Evolutionary conservation across 768 basidiomycete species (phyloP), one percentile per base, ranked within the genome.

Genomic region (Amanita rimosa): DNA sequence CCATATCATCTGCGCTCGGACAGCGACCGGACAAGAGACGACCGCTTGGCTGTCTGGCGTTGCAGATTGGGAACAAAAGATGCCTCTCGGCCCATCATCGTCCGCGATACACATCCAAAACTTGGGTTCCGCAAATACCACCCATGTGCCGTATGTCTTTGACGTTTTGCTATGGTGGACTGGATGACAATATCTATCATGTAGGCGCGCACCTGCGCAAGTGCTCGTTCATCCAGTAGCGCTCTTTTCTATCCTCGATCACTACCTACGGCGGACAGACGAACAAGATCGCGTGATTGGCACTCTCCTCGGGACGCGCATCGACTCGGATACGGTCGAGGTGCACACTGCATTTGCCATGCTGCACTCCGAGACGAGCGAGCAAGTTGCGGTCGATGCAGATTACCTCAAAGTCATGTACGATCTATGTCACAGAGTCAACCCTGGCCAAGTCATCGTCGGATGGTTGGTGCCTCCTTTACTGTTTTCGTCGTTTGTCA

Each of bases 331-430:
- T 50, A 49, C 48, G 14, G 69, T 98, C 53, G 84, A 89, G 56
- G 81, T 96, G 53, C 76, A 81, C 49, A 84, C 81, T 44, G 79
- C 88, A 11, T 98, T 96, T 61, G 92, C 91, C 16, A 91, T 97
- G 26, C 75, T 94, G 38, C 93, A 98, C 64, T 85, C 81, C 60
- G 90, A 95, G 69, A 89, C 85, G 24, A 81, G 80, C 60, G 89
- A 95, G 60, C 90, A 92, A 66, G 89, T 95, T 37, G 91, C 90
- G 3, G 87, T 98, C 52, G 94, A 98, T 62, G 91, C 92, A 82
- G 92, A 95, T 44, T 96, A 97, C 66, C 92, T 94, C 62, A 81
- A 83, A 55, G 78, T 82, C 36, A 91, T 97, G 86, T 88, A 87
- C 58, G 93, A 97, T 53, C 72, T 97, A 44, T 81, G 90, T 66